Conservation (phyloP, 176 grass and related monocot species). For the Hyparrhenia diplandra region DNA sequence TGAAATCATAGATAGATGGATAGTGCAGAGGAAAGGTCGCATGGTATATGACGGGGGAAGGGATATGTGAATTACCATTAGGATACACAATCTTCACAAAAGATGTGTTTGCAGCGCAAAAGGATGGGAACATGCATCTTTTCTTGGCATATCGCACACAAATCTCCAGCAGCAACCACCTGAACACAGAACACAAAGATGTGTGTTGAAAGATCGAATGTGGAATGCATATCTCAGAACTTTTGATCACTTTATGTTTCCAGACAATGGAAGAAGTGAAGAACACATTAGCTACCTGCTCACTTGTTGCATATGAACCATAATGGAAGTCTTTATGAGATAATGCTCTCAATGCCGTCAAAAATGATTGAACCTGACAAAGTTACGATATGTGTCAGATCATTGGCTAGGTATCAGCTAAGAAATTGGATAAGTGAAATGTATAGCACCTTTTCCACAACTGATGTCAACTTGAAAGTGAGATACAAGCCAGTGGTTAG, state of each 20-base stretch:
- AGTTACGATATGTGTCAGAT: not conserved
- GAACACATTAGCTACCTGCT: constrained; percentile 62
- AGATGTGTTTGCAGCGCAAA: constrained; percentile 82
- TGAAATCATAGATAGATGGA: not conserved
- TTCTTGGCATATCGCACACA: constrained; percentile 95
- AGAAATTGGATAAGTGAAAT: constrained; percentile 7
- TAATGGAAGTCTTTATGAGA: constrained; percentile 89
- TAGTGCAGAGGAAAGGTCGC: not conserved
- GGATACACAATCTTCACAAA: constrained; percentile 88
- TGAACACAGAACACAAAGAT: constrained; percentile 18
- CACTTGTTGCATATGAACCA: constrained; percentile 80
- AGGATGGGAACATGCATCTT: constrained; percentile 86
- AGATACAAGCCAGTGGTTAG: constrained; percentile 95
- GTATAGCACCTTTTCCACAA: constrained; percentile 81
- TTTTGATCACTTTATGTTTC: not conserved
- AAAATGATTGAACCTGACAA: constrained; percentile 92
- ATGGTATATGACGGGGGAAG: not conserved
- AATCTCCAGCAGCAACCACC: constrained; percentile 67
- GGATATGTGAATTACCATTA: constrained; percentile 54
- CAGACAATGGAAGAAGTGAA: not conserved
- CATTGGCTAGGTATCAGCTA: not conserved
- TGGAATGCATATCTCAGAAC: not conserved
- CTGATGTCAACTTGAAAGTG: constrained; percentile 99
- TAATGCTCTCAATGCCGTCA: constrained; percentile 80
- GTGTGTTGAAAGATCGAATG: not conserved